Evolutionary conservation across 75 land plant genomes (phyloP), one percentile per base, ranked within the genome.

Genomic region (Azolla pinnata): DNA sequence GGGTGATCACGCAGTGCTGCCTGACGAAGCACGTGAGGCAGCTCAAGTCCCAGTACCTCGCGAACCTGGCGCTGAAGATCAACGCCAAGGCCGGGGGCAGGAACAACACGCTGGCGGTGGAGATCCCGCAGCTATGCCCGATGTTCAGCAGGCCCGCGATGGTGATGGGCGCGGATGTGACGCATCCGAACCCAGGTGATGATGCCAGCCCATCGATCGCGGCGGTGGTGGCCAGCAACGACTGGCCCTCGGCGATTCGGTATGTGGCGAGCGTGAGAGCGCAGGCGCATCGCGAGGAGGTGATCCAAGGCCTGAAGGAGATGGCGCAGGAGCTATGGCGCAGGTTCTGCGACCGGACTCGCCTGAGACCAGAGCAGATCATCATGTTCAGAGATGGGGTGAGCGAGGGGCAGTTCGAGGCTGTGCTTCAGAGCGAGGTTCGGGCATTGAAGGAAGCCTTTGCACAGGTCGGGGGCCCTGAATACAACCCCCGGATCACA

Each of bases 311-410:
- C 33, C 70, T 92, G 7, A 46, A 56, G 17, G 66, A 57, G 47
- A 85, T 92, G 97, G 95, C 72, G 0, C 46, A 27, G 16, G 97
- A 92, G 64, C 44, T 92, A 10, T 73, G 90, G 18, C 70, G 64
- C 28, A 84, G 88, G 20, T 92, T 83, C 67, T 59, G 51, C 28
- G 59, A 65, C 8, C 71, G 57, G 29, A 71, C 76, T 29, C 24
- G 54, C 27, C 63, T 72, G 44, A 68, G 70, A 5, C 86, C 88
- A 9, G 40, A 63, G 30, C 60, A 79, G 27, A 82, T 93, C n/a
- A 64, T 93, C 12, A 86, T 93, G 72, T 93, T 85, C 64, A 56
- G 98, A 25, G 98, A 93, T 67, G 98, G 98, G 1, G 98, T 93
- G 8, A 86, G 96, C 26, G 90, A 93, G 67, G 81, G 85, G 24